phyloP scores from a whole-genome alignment of 2,329 filamentous ascomycete species.

The Calonectria multiphialidica region DNA sequence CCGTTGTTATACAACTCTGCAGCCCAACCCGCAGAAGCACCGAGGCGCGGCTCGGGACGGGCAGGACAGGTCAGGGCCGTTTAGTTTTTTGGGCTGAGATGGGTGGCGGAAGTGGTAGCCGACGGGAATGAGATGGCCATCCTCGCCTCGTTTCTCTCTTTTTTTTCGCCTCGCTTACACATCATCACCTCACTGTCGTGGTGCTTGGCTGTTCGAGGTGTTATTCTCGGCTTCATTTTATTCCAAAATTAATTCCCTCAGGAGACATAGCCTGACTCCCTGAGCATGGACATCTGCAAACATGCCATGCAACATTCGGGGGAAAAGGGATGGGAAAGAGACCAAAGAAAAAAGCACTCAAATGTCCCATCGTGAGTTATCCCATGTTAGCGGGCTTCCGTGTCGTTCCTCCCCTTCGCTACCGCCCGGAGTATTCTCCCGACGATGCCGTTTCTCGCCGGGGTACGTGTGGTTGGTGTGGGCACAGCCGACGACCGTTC shows the following conservation, averaged over 20 bases:
- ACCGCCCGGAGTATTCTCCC: conserved; percentile 24
- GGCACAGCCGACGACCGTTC: conserved; percentile 20
- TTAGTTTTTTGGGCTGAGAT: too few relatives aligned
- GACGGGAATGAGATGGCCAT: too few relatives aligned
- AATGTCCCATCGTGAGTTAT: not conserved
- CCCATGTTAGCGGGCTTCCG: not conserved
- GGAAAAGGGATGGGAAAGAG: not conserved
- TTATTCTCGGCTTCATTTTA: not conserved
- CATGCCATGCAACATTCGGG: not conserved
- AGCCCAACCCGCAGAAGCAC: conserved; percentile 28
- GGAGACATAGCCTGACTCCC: not conserved
- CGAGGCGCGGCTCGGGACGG: conserved; percentile 24
- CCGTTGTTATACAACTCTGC: not conserved
- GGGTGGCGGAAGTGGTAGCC: too few relatives aligned
- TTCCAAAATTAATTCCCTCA: not conserved
- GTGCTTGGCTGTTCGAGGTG: not conserved
- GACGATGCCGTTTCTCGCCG: conserved; percentile 29
- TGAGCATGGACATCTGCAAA: not conserved
- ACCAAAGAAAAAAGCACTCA: conserved; percentile 25
- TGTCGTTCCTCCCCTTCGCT: not conserved
- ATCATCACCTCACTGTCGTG: conserved; percentile 3
- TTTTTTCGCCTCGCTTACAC: conserved; percentile 5
- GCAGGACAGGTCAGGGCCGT: not conserved
- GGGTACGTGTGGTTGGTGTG: not conserved
- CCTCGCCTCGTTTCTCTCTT: not conserved